Percentiles rank a stretch among this genome's conserved stretches.
Conservation (phyloP, 1,139 yeast genomes). For the Debaryomycetaceae sp. region DNA sequence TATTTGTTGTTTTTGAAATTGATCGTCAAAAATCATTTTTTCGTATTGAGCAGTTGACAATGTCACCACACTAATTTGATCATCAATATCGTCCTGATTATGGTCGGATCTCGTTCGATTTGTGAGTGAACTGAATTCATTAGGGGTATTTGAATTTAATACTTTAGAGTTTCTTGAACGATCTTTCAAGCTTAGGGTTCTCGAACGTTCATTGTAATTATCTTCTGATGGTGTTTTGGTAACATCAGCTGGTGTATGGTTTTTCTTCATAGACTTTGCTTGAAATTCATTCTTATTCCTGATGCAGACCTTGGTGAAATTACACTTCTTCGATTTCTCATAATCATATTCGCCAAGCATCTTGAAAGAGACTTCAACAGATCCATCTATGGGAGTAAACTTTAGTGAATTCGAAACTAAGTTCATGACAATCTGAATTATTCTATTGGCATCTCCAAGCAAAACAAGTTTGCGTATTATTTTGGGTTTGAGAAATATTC, state of each 20-base stretch:
- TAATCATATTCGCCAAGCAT: constrained; percentile 71
- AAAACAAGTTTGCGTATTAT: constrained; percentile 58
- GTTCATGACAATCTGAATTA: constrained; percentile 84
- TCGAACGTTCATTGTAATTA: background rate
- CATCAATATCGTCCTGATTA: constrained; percentile 8
- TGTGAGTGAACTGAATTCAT: background rate
- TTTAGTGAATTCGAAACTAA: constrained; percentile 83
- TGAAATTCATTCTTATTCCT: constrained; percentile 15
- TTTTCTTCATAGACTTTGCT: constrained; percentile 17
- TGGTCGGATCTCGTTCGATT: background rate
- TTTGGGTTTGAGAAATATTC: constrained; percentile 58
- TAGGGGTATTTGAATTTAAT: background rate
- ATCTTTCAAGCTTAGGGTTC: background rate
- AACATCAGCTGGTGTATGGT: constrained; percentile 18
- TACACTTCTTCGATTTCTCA: constrained; percentile 28
- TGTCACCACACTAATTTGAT: constrained; percentile 39
- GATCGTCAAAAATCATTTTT: constrained; percentile 50
- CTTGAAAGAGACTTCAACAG: constrained; percentile 63
- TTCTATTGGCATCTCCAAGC: constrained; percentile 82
- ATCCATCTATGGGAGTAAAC: constrained; percentile 85
- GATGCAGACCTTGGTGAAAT: constrained; percentile 28
- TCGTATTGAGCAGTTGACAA: constrained; percentile 54
- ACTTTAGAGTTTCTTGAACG: background rate
- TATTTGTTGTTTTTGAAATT: constrained; percentile 37
- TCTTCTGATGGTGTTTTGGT: background rate